Base-by-base conservation (phyloP, 306 rosid species). In the Nissolia schottii region DNA sequence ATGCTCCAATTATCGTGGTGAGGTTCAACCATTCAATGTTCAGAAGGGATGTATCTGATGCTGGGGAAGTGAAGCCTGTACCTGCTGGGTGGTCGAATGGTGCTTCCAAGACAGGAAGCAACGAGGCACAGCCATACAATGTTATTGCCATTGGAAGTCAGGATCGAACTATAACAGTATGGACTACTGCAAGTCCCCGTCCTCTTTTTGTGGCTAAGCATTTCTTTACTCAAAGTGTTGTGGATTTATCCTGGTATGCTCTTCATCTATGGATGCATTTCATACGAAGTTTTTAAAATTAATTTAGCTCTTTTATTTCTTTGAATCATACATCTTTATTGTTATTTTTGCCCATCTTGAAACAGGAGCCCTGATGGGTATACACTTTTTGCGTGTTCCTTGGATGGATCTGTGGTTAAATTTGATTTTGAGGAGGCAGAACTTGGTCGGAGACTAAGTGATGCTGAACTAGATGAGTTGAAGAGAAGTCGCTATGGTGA, bases 191-290 rank as follows among this genome's bases (percentile, higher is more conserved):
- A 22, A 94, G 97, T 75, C 93, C 99, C 31, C 96, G 96, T 48
- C 99, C 97, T 77, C 90, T 94, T 57, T 94, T 94, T 80, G 99
- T 94, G 55, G 99, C 99, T n/a, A 94, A 91, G 92, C 99, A 94
- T 84, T 94, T 94, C 77, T 94, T 91, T 66, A 73, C 90, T 38
- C 99, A 94, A 74, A 91, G 99, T 81, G 99, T 94, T 74, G 99
- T 94, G 55, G 99, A 94, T 89, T 82, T 91, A 73, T 94, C 99
- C 77, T 94, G 99, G 99, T 94, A 89, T 67, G 82, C 4, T 55
- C 61, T 78, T 79, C 18, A 32, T 49, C 49, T 46, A 23, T 32
- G 12, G 51, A 23, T 49, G 66, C 41, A 28, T 22, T 76, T 57
- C 45, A 74, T 31, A 16, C 50, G 73, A 24, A 63, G 63, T 71